phyloP scores from a whole-genome alignment of 495 filamentous ascomycete species.

The Pyrenula massariospora region DNA sequence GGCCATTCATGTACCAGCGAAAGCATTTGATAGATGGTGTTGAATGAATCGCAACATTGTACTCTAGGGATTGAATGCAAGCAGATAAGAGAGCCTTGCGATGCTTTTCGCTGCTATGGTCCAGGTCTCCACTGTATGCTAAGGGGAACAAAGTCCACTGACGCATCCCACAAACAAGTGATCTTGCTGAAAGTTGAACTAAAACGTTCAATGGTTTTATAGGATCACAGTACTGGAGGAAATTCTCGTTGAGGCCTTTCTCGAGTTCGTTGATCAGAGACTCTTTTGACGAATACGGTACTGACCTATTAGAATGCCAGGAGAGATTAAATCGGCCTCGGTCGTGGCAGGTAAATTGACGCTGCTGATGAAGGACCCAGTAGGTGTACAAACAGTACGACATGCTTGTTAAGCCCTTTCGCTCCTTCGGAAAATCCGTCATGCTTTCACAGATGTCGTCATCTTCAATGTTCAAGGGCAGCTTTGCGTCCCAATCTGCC shows the following conservation, averaged over 20 bases:
- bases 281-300: neutral
- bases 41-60: conserved; percentile 36
- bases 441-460: conserved; percentile 19
- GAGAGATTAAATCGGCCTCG: neutral
- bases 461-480: conserved; percentile 28
- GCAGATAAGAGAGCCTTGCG: conserved; percentile 32
- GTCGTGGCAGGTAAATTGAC: conserved; percentile 2
- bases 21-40: conserved; percentile 31
- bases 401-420: conserved; percentile 14
- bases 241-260: conserved; percentile 25
- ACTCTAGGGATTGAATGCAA: conserved; percentile 39
- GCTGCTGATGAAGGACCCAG: conserved; percentile 18
- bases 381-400: conserved; percentile 14
- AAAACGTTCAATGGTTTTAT: conserved; percentile 47
- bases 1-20: conserved; percentile 35
- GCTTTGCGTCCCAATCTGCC: conserved; percentile 12
- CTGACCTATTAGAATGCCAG: neutral
- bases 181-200: conserved; percentile 36
- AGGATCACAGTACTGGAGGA: conserved; percentile 46
- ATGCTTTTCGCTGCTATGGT: conserved; percentile 9
- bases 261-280: neutral
- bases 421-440: conserved; percentile 8
- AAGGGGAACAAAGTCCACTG: conserved; percentile 1
- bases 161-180: conserved; percentile 10
- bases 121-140: neutral